phyloP scores from a whole-genome alignment of 306 rosid genomes.

The Begonia loranthoides region DNA sequence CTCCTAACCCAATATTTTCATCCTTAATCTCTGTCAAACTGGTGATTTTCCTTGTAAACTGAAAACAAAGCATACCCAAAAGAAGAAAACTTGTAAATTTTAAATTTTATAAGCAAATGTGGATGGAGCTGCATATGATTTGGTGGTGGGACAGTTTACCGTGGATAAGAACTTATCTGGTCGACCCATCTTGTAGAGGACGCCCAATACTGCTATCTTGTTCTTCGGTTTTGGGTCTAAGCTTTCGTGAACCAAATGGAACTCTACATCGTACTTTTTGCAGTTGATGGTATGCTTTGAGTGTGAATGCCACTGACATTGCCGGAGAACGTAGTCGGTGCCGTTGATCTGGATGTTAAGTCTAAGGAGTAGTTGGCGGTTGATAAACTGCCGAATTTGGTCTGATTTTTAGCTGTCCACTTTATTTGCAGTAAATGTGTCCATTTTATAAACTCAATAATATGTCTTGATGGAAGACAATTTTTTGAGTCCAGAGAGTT shows the following conservation, averaged over 20 bases:
- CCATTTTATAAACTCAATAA: too few relatives aligned
- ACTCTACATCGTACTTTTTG: conserved; percentile 43
- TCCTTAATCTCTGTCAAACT: conserved; percentile 11
- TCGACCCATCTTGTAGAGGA: conserved; percentile 31
- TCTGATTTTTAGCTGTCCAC: too few relatives aligned
- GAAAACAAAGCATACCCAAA: neutral
- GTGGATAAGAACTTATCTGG: conserved; percentile 27
- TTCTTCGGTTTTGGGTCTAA: conserved; percentile 5
- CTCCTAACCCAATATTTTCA: conserved; percentile 17
- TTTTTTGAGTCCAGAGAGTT: too few relatives aligned
- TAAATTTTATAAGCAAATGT: too few relatives aligned
- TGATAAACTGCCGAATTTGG: too few relatives aligned
- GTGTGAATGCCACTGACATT: conserved; percentile 74
- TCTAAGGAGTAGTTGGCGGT: too few relatives aligned
- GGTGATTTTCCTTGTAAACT: conserved; percentile 25
- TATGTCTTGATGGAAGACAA: too few relatives aligned
- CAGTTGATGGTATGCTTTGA: conserved; percentile 70
- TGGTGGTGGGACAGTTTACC: conserved; percentile 18
- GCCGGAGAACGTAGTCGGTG: conserved; percentile 35
- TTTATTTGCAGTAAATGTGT: too few relatives aligned
- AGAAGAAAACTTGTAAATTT: neutral
- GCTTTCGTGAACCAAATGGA: conserved; percentile 46
- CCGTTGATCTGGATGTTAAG: conserved; percentile 39
- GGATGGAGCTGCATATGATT: too few relatives aligned
- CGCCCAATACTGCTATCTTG: conserved; percentile 31